Percentiles rank a stretch among this genome's conserved stretches.
phyloP scores from a whole-genome alignment of 2,329 filamentous ascomycete species.

The Epicoccum nigrum region DNA sequence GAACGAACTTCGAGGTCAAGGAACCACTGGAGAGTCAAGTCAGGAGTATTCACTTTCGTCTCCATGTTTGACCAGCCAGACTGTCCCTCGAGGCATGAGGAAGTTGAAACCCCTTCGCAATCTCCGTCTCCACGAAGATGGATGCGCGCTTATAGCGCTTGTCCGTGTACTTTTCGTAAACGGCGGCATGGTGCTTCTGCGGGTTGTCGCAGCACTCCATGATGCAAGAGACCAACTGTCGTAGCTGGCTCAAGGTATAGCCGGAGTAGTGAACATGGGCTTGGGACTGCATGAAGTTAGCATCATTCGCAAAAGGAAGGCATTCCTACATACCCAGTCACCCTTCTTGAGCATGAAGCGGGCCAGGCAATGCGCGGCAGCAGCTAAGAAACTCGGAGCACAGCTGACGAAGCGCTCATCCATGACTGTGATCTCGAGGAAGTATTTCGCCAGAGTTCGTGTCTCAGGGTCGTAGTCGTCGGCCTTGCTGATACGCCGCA shows the following conservation, averaged over 20 bases:
- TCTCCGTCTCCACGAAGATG: slow-evolving; percentile 75
- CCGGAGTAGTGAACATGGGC: slow-evolving; percentile 91
- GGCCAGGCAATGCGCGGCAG: slow-evolving; percentile 89
- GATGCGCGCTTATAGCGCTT: slow-evolving; percentile 87
- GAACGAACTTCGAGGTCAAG: slow-evolving; percentile 29
- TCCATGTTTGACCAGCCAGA: slow-evolving; percentile 44
- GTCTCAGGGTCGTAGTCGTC: slow-evolving; percentile 98
- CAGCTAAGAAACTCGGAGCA: slow-evolving; percentile 87
- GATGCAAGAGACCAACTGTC: slow-evolving; percentile 76
- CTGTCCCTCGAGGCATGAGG: slow-evolving; percentile 48
- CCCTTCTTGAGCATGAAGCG: slow-evolving; percentile 89
- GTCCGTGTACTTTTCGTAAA: slow-evolving; percentile 92
- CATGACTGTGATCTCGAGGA: slow-evolving; percentile 95
- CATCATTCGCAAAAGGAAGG: not conserved
- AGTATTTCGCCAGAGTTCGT: slow-evolving; percentile 94
- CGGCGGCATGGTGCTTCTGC: slow-evolving; percentile 79
- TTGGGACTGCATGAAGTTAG: slow-evolving; percentile 66
- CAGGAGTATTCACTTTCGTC: slow-evolving; percentile 45
- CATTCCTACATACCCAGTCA: slow-evolving; percentile 74
- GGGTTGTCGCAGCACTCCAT: slow-evolving; percentile 87
- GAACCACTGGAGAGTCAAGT: slow-evolving; percentile 24
- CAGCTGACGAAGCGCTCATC: slow-evolving; percentile 95
- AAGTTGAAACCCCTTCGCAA: slow-evolving; percentile 66
- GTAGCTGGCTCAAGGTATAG: slow-evolving; percentile 86
- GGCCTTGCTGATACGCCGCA: slow-evolving; percentile 95